A percentile compares a stretch with the other conserved stretches of the same genome.
phyloP scores from a whole-genome alignment of 192 early-diverging fungal genomes.

The Backusella macrospora region DNA sequence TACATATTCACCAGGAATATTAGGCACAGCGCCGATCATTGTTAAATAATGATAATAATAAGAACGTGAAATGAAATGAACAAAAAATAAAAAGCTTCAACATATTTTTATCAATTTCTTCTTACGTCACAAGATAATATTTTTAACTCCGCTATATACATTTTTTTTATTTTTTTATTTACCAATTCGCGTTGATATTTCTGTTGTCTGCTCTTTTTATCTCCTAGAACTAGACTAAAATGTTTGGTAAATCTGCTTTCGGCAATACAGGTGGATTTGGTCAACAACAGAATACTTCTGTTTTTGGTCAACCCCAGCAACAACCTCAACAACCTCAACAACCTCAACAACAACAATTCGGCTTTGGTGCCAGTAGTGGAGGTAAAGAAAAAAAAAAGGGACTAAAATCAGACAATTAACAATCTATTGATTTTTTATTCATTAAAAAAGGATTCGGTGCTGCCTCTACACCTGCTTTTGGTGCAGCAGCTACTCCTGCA shows the following conservation, averaged over 20 bases:
- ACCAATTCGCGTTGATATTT: background rate
- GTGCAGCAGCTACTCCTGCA: background rate
- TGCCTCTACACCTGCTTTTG: slow-evolving; percentile 15
- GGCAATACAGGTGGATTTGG: slow-evolving; percentile 19
- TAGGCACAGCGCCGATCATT: slow-evolving; percentile 35
- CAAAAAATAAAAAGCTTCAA: background rate
- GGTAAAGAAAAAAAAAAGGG: background rate
- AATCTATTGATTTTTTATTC: too few species aligned
- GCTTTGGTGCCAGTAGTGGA: slow-evolving; percentile 1
- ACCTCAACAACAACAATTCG: slow-evolving; percentile 3
- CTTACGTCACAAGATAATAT: background rate
- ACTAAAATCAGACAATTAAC: too few species aligned
- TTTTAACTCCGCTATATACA: background rate
- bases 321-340: slow-evolving; percentile 15
- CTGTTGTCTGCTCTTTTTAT: background rate
- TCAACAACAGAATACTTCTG: slow-evolving; percentile 19
- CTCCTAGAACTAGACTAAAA: background rate
- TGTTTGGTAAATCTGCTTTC: slow-evolving; percentile 24
- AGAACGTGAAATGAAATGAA: background rate
- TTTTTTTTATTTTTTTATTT: slow-evolving; percentile 8
- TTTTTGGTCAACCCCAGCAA: slow-evolving; percentile 20
- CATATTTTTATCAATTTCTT: too few species aligned
- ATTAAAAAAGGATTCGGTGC: slow-evolving; percentile 6
- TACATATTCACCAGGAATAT: slow-evolving; percentile 39
- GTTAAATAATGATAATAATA: background rate